Evolutionary conservation across 1,284 basidiomycete species (phyloP), one percentile per base, ranked within the genome.

Genomic region (Ustilago crameri): DNA sequence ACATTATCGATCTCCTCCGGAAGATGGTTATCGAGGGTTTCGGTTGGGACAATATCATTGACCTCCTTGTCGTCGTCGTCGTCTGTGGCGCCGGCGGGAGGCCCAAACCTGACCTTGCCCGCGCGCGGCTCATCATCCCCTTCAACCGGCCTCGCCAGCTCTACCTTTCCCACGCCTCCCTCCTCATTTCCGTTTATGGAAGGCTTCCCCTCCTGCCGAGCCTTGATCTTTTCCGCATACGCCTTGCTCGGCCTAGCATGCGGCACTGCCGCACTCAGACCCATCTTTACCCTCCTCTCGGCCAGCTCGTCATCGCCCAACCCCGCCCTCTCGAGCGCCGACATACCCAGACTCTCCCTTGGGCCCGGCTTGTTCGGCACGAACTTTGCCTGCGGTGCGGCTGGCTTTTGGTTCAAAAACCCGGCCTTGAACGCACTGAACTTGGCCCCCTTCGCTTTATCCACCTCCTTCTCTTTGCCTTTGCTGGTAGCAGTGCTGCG

Each of bases 11-110:
- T 42, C 9, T 60, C 62, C 24, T 50, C 51, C 1, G 54, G 30
- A 5, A 51, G 18, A 17, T 67, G 52, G 7, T 62, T 62, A 5
- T 94, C 84, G 90, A 94, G 79, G 93, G 93, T 86, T 92, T 35
- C 67, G 17, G 34, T 22, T 3, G 57, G 58, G 32, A 60, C 42
- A 45, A 68, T 65, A 42, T 42, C 41, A 5, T 42, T 18, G 20
- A 22, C 65, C 9, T 66, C 65, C 34, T 26, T 68, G 3, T 66
- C 74, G 9, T 51, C 64, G 1, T 58, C 55, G 2, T 14, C 53
- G 20, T 27, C 41, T 10, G 17, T n/a, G 5, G 49, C 37, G n/a
- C 49, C 38, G 20, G 43, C 48, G 15, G 72, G 42, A 14, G 59
- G 50, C 9, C 63, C 72, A 24, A 74, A 74, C 0, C 72, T 51